Evolutionary conservation across 345 rosid species (phyloP), one percentile per base, ranked within the genome.

Genomic region (Carallia pectinifolia): DNA sequence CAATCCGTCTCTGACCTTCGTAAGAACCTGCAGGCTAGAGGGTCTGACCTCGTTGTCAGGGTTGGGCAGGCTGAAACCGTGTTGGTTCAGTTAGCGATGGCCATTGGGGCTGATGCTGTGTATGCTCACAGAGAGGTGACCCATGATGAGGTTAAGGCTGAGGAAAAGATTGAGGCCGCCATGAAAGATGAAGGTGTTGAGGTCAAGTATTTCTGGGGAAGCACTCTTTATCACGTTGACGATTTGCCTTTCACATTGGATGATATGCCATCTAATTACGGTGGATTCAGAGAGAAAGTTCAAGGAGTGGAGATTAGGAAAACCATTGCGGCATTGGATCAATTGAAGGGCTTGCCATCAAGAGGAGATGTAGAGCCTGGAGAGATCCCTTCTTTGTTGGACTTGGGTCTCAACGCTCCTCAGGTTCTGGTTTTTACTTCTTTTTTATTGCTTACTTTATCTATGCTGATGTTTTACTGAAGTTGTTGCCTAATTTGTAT

Each of bases 331-430:
- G 88, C 88, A 1, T 74, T 86, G 85, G 98, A 92, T 70, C 96
- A 92, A 72, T 74, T 96, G 71, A 96, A 92, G 81, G 92, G 89
- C 36, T 34, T 85, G 75, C 99, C 99, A 6, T 85, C 96, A 44
- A 81, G 91, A 12, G 99, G 99, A 65, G 98, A 96, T 70, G 95
- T 96, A 5, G 97, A 90, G 77, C 79, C 86, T 71, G 99, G 99
- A 0, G 97, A 96, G 54, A 82, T 92, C 73, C 99, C 99, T 61
- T 77, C 96, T 47, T 81, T 96, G 74, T 66, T 85, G 77, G 98
- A 96, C 80, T 84, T 96, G 71, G 98, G 99, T 64, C 83, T 84
- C n/a, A 87, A 74, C 67, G 89, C 86, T 6, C 68, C 83, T 68
- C 91, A 89, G 99, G 99, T 95, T 74, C 66, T 73, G 58, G 44